Conservation (phyloP, 2,329 filamentous ascomycete species). For the Ophiostoma populinum region DNA sequence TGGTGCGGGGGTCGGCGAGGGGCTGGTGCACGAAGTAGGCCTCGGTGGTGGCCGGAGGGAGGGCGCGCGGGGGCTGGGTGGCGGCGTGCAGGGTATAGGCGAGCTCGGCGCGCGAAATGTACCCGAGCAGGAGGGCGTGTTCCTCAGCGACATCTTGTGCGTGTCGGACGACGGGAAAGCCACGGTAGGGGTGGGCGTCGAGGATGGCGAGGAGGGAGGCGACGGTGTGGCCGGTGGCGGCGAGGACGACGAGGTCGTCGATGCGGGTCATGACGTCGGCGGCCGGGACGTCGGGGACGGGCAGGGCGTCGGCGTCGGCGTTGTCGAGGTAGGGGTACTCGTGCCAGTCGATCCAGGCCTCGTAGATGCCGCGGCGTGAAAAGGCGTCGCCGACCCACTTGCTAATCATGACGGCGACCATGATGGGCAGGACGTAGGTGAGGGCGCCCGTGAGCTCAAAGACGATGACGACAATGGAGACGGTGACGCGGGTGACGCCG, state of each 20-base stretch:
- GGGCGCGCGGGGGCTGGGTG: slow-evolving; percentile 33
- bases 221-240: slow-evolving; percentile 77
- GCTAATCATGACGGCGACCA: slow-evolving; percentile 95
- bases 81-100: slow-evolving; percentile 59
- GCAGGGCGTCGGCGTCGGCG: slow-evolving; percentile 6
- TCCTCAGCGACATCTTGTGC: slow-evolving; percentile 35
- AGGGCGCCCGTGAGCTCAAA: slow-evolving; percentile 94
- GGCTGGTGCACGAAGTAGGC: slow-evolving; percentile 69
- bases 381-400: slow-evolving; percentile 98
- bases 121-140: slow-evolving; percentile 70
- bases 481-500: slow-evolving; percentile 88
- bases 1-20: slow-evolving; percentile 57
- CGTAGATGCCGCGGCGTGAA: slow-evolving; percentile 84
- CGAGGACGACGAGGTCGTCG: slow-evolving; percentile 78
- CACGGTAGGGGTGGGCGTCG: slow-evolving; percentile 59
- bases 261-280: slow-evolving; percentile 80
- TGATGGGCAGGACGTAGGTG: slow-evolving; percentile 93
- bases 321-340: slow-evolving; percentile 93
- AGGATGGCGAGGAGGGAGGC: slow-evolving; percentile 55
- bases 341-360: slow-evolving; percentile 93
- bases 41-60: slow-evolving; percentile 56
- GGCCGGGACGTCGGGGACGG: slow-evolving; percentile 69
- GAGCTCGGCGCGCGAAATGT: slow-evolving; percentile 85
- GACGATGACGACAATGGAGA: slow-evolving; percentile 98
- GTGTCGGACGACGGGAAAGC: slow-evolving; percentile 79